phyloP scores from a whole-genome alignment of 2,329 filamentous ascomycete genomes.

The Pseudocercospora eumusae region DNA sequence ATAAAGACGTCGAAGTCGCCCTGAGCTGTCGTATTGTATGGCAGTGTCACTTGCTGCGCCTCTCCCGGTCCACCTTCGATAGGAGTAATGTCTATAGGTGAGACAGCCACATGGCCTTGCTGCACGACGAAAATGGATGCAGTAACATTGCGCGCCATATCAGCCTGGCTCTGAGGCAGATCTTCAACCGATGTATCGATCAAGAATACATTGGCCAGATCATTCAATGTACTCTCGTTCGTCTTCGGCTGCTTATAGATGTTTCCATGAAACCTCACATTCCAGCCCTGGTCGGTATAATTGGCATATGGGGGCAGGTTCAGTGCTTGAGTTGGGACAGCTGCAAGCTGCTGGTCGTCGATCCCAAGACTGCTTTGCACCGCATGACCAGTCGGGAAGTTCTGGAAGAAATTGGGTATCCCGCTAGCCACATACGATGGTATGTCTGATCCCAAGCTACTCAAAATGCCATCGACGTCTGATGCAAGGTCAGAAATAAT shows the following conservation, averaged over 20 bases:
- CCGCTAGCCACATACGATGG: conserved; percentile 63
- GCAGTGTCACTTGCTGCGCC: conserved; percentile 63
- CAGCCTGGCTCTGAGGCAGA: conserved; percentile 60
- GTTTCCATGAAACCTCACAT: conserved; percentile 73
- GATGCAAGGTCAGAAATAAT: conserved; percentile 55
- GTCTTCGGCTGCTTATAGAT: conserved; percentile 79
- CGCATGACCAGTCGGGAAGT: conserved; percentile 59
- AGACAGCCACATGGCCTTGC: conserved; percentile 63
- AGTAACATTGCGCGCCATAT: conserved; percentile 72
- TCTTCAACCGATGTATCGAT: conserved; percentile 63
- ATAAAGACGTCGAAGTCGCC: conserved; percentile 76
- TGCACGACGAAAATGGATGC: conserved; percentile 74
- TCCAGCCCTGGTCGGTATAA: conserved; percentile 77
- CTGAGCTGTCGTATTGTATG: conserved; percentile 64
- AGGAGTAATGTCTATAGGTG: conserved; percentile 63
- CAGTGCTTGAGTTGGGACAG: conserved; percentile 68
- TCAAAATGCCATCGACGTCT: conserved; percentile 45
- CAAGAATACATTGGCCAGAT: conserved; percentile 70
- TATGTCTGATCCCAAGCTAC: conserved; percentile 56
- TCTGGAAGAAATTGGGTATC: conserved; percentile 67
- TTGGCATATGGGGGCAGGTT: conserved; percentile 71
- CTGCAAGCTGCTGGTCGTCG: conserved; percentile 58
- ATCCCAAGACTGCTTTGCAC: conserved; percentile 65
- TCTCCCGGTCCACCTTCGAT: conserved; percentile 53
- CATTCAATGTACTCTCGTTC: conserved; percentile 63